Evolutionary conservation across 371 early-diverging fungal genomes (phyloP).

Genomic region (Dinochytrium kinnereticum): DNA sequence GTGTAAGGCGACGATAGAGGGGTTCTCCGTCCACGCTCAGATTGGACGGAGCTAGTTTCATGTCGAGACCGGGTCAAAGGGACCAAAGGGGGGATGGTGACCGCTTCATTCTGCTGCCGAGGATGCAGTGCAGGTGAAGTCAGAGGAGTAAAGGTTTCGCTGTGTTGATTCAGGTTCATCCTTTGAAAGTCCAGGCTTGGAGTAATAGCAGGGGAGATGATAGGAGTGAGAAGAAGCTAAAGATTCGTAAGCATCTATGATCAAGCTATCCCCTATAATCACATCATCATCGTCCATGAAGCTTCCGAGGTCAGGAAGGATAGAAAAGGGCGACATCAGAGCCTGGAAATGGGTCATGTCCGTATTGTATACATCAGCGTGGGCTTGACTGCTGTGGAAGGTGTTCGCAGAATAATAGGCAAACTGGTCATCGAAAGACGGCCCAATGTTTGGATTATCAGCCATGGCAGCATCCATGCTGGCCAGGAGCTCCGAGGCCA

Average conservation of each 20-base stretch:
- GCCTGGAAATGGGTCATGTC: neutral
- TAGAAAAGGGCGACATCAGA: slow-evolving; percentile 18
- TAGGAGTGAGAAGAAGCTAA: slow-evolving; percentile 57
- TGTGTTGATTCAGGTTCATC: slow-evolving; percentile 44
- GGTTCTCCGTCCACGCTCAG: slow-evolving; percentile 29
- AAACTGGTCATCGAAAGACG: neutral
- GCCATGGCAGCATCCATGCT: neutral
- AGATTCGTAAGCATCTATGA: neutral
- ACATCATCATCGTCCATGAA: slow-evolving; percentile 22
- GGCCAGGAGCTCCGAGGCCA: neutral
- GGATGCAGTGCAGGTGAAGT: slow-evolving; percentile 74
- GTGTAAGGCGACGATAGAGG: slow-evolving; percentile 39
- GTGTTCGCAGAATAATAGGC: neutral
- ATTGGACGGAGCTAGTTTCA: slow-evolving; percentile 7
- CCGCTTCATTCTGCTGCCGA: neutral
- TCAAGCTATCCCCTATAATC: neutral
- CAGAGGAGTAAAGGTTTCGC: slow-evolving; percentile 66
- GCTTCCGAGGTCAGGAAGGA: slow-evolving; percentile 6
- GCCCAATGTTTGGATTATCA: too few relatives aligned
- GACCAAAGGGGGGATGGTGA: slow-evolving; percentile 5
- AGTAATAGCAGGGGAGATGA: slow-evolving; percentile 75
- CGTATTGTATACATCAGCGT: neutral
- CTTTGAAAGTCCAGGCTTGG: slow-evolving; percentile 59
- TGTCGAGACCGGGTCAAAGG: slow-evolving; percentile 13
- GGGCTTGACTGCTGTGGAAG: neutral